A percentile compares a stretch with the other conserved stretches of the same genome.
Conservation (phyloP, 148 eudicot genomes). For the Heliosperma pusillum region DNA sequence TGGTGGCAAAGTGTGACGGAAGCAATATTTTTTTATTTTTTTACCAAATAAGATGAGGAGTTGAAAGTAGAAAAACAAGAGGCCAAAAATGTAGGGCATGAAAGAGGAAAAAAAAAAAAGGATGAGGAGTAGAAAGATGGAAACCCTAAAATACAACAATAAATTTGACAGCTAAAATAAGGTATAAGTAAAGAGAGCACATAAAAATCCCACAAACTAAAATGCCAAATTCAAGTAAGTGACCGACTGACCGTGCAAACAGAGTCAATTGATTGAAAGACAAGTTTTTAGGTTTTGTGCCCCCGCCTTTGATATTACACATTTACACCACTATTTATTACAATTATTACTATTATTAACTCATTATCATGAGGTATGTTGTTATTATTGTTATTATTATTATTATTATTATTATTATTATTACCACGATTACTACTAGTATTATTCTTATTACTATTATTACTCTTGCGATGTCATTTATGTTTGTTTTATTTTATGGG, state of each 20-base stretch:
- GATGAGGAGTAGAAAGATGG: neutral
- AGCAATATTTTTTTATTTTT: slow-evolving; percentile 21
- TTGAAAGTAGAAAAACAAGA: slow-evolving; percentile 7
- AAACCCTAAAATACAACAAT: slow-evolving; percentile 21
- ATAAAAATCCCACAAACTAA: neutral
- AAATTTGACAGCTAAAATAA: neutral
- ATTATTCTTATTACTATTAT: too few species aligned
- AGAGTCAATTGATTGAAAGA: neutral
- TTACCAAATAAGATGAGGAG: slow-evolving; percentile 22
- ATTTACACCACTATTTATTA: too few species aligned
- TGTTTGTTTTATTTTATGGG: too few species aligned
- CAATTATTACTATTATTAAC: too few species aligned
- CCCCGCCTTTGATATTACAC: neutral
- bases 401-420: too few species aligned
- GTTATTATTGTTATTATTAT: too few species aligned
- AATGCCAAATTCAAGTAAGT: neutral
- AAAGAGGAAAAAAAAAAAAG: neutral
- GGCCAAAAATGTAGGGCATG: slow-evolving; percentile 10
- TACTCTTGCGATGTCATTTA: too few species aligned
- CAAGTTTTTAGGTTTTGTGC: neutral
- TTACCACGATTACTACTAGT: too few species aligned
- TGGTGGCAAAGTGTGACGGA: slow-evolving; percentile 7
- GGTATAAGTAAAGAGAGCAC: slow-evolving; percentile 6
- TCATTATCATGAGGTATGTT: too few species aligned
- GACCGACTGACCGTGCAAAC: slow-evolving; percentile 4